These are phyloP conservation scores for Holtermanniella nyarrowii DNA, from an alignment of 768 basidiomycete genomes.

Conservation along the genomic window DNA sequence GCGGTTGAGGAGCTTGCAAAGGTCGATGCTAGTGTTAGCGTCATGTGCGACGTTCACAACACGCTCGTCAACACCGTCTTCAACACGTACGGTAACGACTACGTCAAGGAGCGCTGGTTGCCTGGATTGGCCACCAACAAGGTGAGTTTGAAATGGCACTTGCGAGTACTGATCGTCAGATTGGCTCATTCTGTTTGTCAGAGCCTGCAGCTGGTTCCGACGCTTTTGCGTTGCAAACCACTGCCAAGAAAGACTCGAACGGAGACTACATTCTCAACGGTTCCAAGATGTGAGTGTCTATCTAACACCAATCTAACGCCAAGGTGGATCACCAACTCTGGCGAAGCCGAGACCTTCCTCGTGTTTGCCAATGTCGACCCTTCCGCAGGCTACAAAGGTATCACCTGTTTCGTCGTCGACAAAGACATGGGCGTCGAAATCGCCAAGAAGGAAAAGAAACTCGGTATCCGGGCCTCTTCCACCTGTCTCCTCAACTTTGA, in stretches of 20 bases:
- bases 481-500: constrained; percentile 92
- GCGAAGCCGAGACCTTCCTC: constrained; percentile 64
- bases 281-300: constrained; percentile 64
- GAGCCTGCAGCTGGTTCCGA: constrained; percentile 90
- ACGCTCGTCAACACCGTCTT: constrained; percentile 94
- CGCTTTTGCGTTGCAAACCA: constrained; percentile 90
- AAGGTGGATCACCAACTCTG: constrained; percentile 87
- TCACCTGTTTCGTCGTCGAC: constrained; percentile 92
- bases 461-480: constrained; percentile 90
- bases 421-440: constrained; percentile 95
- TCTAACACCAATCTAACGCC: not conserved
- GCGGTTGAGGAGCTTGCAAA: constrained; percentile 95
- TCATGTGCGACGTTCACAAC: constrained; percentile 95
- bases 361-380: constrained; percentile 88
- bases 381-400: constrained; percentile 94
- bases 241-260: constrained; percentile 62
- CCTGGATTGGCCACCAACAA: constrained; percentile 68
- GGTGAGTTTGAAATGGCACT: constrained; percentile 43
- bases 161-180: constrained; percentile 45
- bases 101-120: constrained; percentile 78
- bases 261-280: constrained; percentile 86
- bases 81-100: constrained; percentile 70
- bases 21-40: constrained; percentile 90
- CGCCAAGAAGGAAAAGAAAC: constrained; percentile 97
- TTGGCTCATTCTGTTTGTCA: constrained; percentile 91